Base-by-base conservation (phyloP, 1,139 yeast species). In the Meyerozyma sp. region DNA sequence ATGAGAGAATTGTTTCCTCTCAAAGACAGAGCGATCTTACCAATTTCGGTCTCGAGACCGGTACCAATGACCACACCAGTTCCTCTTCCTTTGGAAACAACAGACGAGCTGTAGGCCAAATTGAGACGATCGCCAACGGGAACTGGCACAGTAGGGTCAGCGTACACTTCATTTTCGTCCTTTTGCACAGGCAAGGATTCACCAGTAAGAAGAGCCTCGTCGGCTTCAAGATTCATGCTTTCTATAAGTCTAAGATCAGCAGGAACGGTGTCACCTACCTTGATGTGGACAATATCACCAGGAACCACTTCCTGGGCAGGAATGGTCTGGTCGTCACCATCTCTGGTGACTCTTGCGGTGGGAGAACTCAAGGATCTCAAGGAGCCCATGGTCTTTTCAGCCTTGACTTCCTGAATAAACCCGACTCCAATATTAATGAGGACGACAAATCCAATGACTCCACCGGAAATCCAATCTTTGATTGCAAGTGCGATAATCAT, bases 371-470 rank as follows among this genome's bases (percentile, higher is more conserved):
- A 73, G 3, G 82, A 75, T 48, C 81, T 73, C 44, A 86, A 73
- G 1, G 91, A 81, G 29, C 84, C 88, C 90, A 86, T 85, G 1
- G 94, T 85, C 60, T 83, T 79, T 53, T 85, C 93, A 2, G 94
- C 94, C 48, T 79, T 79, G 51, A 71, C 69, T 58, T 84, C 90
- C 61, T 86, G 94, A 49, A 79, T 63, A 44, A 83, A 78, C 1
- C 94, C 95, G 40, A 86, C 84, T 25, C 66, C 65, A 40, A 85
- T 81, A 58, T 86, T 86, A 49, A 86, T 72, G 36, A 65, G 64
- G 29, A 85, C 82, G 26, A 86, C 93, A 43, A 79, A 83, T 1
- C 80, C 83, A 58, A 86, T 83, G 28, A 86, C 94, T 43, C 94
- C 94, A 43, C 91, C 94, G 4, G 90, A 82, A 46, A 85, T 86